phyloP scores from a whole-genome alignment of 192 early-diverging fungal species.

The Piromyces finnis region DNA sequence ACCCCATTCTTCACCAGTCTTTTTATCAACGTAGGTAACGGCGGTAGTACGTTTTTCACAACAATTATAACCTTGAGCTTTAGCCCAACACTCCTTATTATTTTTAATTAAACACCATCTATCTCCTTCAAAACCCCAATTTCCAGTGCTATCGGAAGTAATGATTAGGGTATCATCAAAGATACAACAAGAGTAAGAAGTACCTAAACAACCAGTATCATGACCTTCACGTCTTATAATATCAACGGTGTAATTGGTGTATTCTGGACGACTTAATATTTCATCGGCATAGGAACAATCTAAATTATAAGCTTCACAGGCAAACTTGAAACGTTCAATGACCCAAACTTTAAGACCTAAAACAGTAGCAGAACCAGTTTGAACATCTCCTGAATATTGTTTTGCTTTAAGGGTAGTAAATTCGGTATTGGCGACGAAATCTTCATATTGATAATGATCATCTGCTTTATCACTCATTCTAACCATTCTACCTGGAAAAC shows the following conservation, averaged over 20 bases:
- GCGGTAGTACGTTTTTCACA: background rate
- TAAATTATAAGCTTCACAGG: background rate
- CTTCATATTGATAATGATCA: background rate
- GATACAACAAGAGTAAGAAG: background rate
- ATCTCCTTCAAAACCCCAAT: background rate
- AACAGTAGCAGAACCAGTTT: background rate
- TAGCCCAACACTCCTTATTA: background rate
- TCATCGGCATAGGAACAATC: background rate
- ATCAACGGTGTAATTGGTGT: background rate
- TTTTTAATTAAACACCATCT: background rate
- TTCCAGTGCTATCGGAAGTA: background rate
- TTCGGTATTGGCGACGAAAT: background rate
- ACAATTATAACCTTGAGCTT: background rate
- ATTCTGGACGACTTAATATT: background rate
- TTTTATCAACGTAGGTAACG: background rate
- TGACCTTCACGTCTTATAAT: background rate
- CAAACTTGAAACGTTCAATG: background rate
- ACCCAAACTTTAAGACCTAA: background rate
- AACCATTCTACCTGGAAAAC: background rate
- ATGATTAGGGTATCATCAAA: background rate
- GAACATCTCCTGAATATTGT: background rate
- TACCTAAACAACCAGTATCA: background rate
- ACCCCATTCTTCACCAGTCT: background rate
- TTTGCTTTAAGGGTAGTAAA: background rate
- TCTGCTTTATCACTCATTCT: background rate